Evolutionary conservation across 2,329 filamentous ascomycete species (phyloP), one percentile per base, ranked within the genome.

Genomic region (Paraphaeosphaeria minitans): DNA sequence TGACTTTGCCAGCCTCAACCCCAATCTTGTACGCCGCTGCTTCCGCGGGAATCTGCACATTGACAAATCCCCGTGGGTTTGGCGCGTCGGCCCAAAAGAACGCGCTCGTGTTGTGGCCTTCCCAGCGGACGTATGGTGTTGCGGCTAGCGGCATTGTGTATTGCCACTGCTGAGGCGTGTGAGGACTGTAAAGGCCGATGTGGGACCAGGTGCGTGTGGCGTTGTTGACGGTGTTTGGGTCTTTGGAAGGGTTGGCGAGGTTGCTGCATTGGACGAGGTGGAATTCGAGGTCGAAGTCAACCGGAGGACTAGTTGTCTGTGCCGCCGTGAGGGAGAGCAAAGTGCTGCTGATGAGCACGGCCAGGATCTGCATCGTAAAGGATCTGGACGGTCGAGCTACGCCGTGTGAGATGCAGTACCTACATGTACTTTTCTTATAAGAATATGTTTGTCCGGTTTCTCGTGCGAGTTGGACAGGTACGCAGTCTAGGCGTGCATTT

Each of bases 261-360:
- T 53, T 35, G 41, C 39, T 53, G n/a, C 41, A 46, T 53, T 53
- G 51, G 22, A 53, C 41, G 41, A 53, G 39, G 41, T 35, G 51
- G 39, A 53, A 53, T n/a, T 53, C 51, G 12, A 45, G 51, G 24
- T 53, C 51, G 39, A 53, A 53, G 27, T 53, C 35, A 1, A 29
- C 13, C 19, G 51, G 41, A 9, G 51, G 7, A 24, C 27, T 27
- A 14, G 8, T 35, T 21, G 27, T 46, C 45, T 45, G 51, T 10
- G 29, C 41, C 4, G 51, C 29, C 8, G 37, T n/a, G 41, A 35
- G 29, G 6, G 22, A 7, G 12, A 31, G n/a, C 27, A 53, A 21
- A 5, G 39, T 19, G n/a, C 27, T 35, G 41, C 41, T 31, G 13
- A 42, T 16, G 24, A 53, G 3, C 14, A 33, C 12, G 14, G n/a